Evolutionary conservation across 495 filamentous ascomycete species (phyloP).

Genomic region (Parathielavia hyrcaniae): DNA sequence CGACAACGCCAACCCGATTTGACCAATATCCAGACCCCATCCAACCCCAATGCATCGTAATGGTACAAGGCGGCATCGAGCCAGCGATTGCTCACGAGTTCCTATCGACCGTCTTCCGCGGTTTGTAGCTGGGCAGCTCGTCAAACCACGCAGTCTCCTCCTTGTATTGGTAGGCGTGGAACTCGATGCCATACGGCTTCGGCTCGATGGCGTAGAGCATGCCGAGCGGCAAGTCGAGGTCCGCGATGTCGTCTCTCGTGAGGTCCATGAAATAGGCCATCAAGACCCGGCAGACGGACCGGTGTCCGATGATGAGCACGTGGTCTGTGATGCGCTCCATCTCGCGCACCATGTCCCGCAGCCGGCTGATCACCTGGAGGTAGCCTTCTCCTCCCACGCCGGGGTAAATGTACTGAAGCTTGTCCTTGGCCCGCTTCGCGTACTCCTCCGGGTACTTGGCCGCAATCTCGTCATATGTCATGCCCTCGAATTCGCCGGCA

Average conservation of each 20-base stretch:
- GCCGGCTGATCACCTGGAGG: slow-evolving; percentile 89
- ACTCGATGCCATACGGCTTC: slow-evolving; percentile 95
- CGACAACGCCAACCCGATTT: slow-evolving; percentile 3
- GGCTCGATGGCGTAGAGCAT: slow-evolving; percentile 91
- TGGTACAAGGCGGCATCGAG: slow-evolving; percentile 3
- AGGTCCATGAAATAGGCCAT: slow-evolving; percentile 94
- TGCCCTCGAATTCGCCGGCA: slow-evolving; percentile 82
- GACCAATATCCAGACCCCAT: background rate
- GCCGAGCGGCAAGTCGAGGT: slow-evolving; percentile 85
- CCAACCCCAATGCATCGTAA: background rate
- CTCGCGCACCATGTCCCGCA: slow-evolving; percentile 93
- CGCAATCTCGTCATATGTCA: slow-evolving; percentile 89
- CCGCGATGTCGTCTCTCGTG: slow-evolving; percentile 80
- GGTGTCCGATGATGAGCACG: slow-evolving; percentile 82
- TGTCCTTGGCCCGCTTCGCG: slow-evolving; percentile 64
- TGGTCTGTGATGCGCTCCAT: slow-evolving; percentile 96
- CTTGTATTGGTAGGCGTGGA: slow-evolving; percentile 89
- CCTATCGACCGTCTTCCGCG: slow-evolving; percentile 50
- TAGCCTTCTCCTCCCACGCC: slow-evolving; percentile 95
- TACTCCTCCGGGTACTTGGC: slow-evolving; percentile 70
- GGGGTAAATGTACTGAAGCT: slow-evolving; percentile 89
- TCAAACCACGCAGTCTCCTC: slow-evolving; percentile 70
- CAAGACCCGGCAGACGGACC: slow-evolving; percentile 82
- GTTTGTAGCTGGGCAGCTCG: slow-evolving; percentile 67
- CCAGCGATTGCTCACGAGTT: slow-evolving; percentile 19